These are phyloP conservation scores for Starmerella tilneyi DNA, from an alignment of 805 yeast genomes.

Conservation along the genomic window DNA sequence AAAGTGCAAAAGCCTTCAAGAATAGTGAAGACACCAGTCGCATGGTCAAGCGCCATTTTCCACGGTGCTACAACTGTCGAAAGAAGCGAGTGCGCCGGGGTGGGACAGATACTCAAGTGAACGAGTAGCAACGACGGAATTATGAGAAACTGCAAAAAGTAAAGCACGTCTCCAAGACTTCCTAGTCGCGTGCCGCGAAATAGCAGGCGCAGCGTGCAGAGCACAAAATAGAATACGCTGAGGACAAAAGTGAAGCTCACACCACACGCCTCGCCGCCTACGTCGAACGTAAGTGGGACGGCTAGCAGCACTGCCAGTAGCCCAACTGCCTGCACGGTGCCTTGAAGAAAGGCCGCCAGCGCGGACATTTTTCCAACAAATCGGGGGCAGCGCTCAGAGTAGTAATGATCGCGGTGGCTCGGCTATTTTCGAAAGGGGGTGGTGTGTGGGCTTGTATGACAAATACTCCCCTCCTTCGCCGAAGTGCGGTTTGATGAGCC, in stretches of 20 bases:
- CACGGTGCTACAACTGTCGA: slow-evolving; percentile 47
- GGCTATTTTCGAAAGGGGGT: too few species aligned
- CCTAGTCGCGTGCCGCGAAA: slow-evolving; percentile 34
- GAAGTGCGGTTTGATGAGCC: too few species aligned
- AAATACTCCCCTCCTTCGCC: not conserved
- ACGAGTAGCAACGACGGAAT: slow-evolving; percentile 73
- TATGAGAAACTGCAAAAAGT: slow-evolving; percentile 70
- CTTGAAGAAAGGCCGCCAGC: slow-evolving; percentile 11
- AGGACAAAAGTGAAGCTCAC: slow-evolving; percentile 70
- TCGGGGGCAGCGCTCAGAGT: not conserved
- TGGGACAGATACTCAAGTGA: slow-evolving; percentile 31
- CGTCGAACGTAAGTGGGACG: slow-evolving; percentile 86
- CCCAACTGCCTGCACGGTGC: slow-evolving; percentile 17
- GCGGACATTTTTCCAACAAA: slow-evolving; percentile 4
- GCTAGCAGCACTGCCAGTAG: slow-evolving; percentile 38
- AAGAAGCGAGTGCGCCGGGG: slow-evolving; percentile 27
- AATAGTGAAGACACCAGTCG: slow-evolving; percentile 82
- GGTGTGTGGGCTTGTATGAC: not conserved
- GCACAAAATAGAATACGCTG: slow-evolving; percentile 53
- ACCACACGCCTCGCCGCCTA: slow-evolving; percentile 87
- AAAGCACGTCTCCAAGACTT: slow-evolving; percentile 36
- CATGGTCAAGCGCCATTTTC: slow-evolving; percentile 59
- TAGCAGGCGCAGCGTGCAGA: slow-evolving; percentile 62
- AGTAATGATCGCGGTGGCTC: too few species aligned
- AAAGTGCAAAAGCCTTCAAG: slow-evolving; percentile 90